Conservation (phyloP, 2,329 filamentous ascomycete species). For the Zymoseptoria pseudotritici region DNA sequence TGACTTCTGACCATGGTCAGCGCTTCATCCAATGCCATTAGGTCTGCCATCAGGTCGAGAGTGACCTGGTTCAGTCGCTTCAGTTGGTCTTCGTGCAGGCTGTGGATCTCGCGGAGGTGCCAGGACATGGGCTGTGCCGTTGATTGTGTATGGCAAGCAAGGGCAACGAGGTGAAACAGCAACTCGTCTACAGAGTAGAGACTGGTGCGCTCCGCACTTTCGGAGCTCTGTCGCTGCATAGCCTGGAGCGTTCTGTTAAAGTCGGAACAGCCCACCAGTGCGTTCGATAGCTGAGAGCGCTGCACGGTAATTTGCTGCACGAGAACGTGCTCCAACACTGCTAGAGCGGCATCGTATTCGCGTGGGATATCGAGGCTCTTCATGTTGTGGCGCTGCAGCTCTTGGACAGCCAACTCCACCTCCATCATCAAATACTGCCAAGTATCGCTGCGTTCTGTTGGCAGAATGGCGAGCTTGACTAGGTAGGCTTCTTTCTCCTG, state of each 20-base stretch:
- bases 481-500: not conserved
- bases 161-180: not conserved
- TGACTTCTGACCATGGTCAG: not conserved
- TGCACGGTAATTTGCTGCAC: not conserved
- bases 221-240: not conserved
- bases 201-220: not conserved
- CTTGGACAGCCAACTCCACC: not conserved
- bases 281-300: not conserved
- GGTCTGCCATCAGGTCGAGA: not conserved
- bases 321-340: not conserved
- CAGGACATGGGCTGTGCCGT: not conserved
- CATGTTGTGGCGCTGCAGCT: not conserved
- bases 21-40: slow-evolving; percentile 1
- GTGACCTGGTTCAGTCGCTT: not conserved
- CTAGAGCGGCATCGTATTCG: not conserved
- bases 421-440: slow-evolving; percentile 1
- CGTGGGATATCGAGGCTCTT: not conserved
- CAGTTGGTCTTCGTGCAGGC: not conserved
- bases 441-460: not conserved
- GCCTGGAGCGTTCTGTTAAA: not conserved
- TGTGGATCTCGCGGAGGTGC: not conserved
- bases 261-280: not conserved
- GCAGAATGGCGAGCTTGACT: not conserved
- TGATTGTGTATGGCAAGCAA: not conserved
- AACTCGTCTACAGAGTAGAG: not conserved